phyloP scores from a whole-genome alignment of 2,329 filamentous ascomycete species.

The Aspergillus ibericus region DNA sequence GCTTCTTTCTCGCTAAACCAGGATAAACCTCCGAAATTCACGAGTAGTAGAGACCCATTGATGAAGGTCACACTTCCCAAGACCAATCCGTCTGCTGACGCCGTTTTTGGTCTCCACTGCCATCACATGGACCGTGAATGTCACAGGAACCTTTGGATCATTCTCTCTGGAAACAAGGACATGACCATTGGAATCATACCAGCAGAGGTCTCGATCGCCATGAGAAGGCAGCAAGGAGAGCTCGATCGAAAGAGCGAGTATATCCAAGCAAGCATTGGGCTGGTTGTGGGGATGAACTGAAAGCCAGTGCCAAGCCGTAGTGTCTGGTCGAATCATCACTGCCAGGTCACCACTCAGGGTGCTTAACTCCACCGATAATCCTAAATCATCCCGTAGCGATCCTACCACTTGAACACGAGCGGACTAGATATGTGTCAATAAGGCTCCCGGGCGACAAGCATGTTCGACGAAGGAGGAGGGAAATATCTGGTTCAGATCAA shows the following conservation, averaged over 20 bases:
- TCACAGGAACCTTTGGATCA: rapidly evolving
- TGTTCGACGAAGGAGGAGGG: not conserved
- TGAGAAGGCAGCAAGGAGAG: no score
- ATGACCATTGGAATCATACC: not conserved
- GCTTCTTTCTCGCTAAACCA: no score
- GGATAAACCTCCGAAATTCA: not conserved
- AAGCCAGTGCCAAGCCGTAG: not conserved
- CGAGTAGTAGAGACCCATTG: not conserved
- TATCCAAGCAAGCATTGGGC: not conserved
- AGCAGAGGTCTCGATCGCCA: rapidly evolving
- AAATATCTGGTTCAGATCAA: not conserved
- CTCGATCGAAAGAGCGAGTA: not conserved
- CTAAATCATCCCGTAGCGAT: not conserved
- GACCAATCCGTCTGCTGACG: not conserved
- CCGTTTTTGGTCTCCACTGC: not conserved
- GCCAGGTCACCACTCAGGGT: not conserved
- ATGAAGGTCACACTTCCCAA: not conserved
- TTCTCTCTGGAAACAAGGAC: not conserved
- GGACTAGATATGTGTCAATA: not conserved
- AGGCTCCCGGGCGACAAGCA: not conserved
- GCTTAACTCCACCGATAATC: not conserved
- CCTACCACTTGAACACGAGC: not conserved
- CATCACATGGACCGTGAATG: not conserved
- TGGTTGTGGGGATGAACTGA: not conserved
- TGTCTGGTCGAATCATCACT: not conserved